Evolutionary conservation across 768 basidiomycete species (phyloP), one percentile per base, ranked within the genome.

Genomic region (Scleroderma bovista): DNA sequence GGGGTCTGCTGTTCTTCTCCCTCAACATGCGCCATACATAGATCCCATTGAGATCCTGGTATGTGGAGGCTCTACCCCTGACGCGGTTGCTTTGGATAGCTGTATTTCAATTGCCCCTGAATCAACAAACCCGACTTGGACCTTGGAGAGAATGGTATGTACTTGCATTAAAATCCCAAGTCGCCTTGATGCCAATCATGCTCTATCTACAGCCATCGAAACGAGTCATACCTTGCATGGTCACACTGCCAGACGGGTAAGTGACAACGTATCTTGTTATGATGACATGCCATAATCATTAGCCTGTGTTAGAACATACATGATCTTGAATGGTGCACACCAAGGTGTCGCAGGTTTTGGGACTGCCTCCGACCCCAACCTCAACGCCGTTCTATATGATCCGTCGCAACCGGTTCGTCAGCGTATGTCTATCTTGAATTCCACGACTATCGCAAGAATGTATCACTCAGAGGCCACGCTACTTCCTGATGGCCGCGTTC

Each of bases 381-480:
- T 81, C 23, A 69, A 65, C 3, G 87, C 86, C 0, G 53, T 88
- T 17, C 73, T 90, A 6, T 89, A 89, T 54, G 83, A 88, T 59
- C 88, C 88, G 0, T 60, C 76, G 0, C 65, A 75, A 48, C 75
- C 88, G 5, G 57, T 81, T 40, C 70, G 75, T 10, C 75, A 80
- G 34, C 81, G 87, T 31, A 71, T 88, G 54, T 80, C 87, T 9
- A 79, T 87, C 58, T 73, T 86, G 43, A 74, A 74, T 61, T 77
- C 64, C 19, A 89, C 86, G 23, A 86, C 81, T 37, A 80, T 91
- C 22, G 78, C 86, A 1, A 80, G 88, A 15, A 55, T 90, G 63
- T 91, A 89, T 56, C 88, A 89, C 63, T 89, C 88, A 0, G 86
- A 82, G 60, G 84, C 85, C 3, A 80, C 78, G 22, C 76, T 90